Base-by-base conservation (phyloP, 1,139 yeast genomes). In the Nakaseomyces bracarensis region DNA sequence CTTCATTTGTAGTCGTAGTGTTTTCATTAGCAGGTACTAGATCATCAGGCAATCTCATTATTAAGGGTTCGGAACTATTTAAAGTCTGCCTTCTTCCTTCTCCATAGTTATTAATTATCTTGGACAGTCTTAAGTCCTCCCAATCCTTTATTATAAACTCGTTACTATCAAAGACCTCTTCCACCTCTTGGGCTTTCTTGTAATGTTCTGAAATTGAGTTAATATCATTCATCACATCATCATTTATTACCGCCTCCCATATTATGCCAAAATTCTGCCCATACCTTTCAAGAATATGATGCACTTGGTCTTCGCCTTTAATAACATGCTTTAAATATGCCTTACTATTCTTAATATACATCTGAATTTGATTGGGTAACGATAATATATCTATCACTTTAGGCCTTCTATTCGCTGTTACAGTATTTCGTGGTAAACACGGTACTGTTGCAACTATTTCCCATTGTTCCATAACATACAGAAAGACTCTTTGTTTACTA, bases 391-490 rank as follows among this genome's bases (percentile, higher is more conserved):
- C 15, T 13, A 50, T 33, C 6, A 48, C 43, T 20, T 36, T 22
- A 5, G 47, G 47, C 14, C 28, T 36, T 11, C 37, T 23, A 14
- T 34, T 22, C 35, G 48, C 43, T 10, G 44, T 21, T 2, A 31
- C 8, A 10, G 44, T n/a, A 15, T 39, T 38, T 29, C 38, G 41
- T 30, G 54, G 51, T 19, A 52, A 36, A 6, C 22, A 26, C 25
- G 27, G 34, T 36, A 45, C 36, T 20, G 46, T 42, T 13, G 45
- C 49, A n/a, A 46, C 26, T 35, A 50, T 35, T 39, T 41, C 39
- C 57, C 55, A 53, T 45, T 44, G 40, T 38, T 45, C 47, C 57
- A 53, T 53, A 39, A 30, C 44, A 22, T 31, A 10, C 36, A 16
- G 16, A 28, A 13, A 23, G 16, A 31, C 31, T 37, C 28, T 40